Base-by-base conservation (phyloP, 495 filamentous ascomycete genomes). In the Xylaria longipes region DNA sequence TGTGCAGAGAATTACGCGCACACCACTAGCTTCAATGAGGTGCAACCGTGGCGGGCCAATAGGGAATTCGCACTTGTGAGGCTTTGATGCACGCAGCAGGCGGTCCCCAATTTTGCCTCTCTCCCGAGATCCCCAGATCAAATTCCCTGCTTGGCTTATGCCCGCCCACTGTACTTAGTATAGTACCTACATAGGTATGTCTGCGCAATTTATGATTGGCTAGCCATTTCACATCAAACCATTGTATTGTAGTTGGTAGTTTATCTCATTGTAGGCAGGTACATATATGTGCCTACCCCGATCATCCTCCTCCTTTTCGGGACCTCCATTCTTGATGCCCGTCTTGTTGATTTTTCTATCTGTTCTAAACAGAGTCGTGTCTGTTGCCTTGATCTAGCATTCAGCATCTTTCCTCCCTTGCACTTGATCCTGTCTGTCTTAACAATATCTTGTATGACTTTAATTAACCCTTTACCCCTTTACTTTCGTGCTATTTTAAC, bases 131-230 rank as follows among this genome's bases (percentile, higher is more conserved):
- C 68, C 68, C 68, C 58, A 63, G 31, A 62, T n/a, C 43, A 48
- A 61, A 5, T 6, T 25, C 66, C 46, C 46, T 52, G 64, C 5
- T 31, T 62, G 58, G 29, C 27, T 25, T 11, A 9, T 4, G 5
- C 50, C 20, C 27, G 25, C 15, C 25, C n/a, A n/a, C n/a, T n/a
- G n/a, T n/a, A n/a, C n/a, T n/a, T n/a, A n/a, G n/a, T n/a, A n/a
- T n/a, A n/a, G n/a, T n/a, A n/a, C n/a, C n/a, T n/a, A n/a, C n/a
- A n/a, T n/a, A n/a, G n/a, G n/a, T n/a, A 33, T 43, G 31, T 5
- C 45, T 70, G 60, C 35, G 22, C 46, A 45, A 70, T 70, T 70
- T 70, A 43, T 70, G 68, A 70, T 70, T 70, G 68, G 68, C 48
- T 6, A 35, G 29, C 12, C 7, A 31, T 48, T 43, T n/a, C 33